phyloP scores from a whole-genome alignment of 345 rosid species.

The Brassica juncea region DNA sequence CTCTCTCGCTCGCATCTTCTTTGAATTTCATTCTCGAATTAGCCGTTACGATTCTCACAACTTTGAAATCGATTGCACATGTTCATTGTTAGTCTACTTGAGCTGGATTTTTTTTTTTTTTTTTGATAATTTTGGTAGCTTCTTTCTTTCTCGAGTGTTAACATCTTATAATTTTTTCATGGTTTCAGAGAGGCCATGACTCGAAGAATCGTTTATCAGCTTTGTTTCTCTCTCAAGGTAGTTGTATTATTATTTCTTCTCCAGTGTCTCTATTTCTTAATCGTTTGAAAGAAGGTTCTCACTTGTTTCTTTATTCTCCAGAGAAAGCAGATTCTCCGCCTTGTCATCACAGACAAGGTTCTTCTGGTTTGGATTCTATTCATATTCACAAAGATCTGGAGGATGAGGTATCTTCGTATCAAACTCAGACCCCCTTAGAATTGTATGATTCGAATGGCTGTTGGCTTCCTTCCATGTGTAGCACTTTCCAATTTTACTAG shows the following conservation, averaged over 20 bases:
- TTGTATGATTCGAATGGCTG: no score
- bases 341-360: not conserved
- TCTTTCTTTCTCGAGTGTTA: not conserved
- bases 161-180: not conserved
- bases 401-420: slow-evolving; percentile 53
- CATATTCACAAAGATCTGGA: slow-evolving; percentile 51
- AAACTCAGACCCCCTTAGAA: no score
- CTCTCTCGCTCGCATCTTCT: no score
- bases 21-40: not conserved
- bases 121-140: not conserved
- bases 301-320: not conserved
- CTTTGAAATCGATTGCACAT: slow-evolving; percentile 1
- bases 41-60: slow-evolving; percentile 1
- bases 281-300: not conserved
- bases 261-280: not conserved
- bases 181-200: slow-evolving; percentile 49
- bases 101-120: not conserved
- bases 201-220: slow-evolving; percentile 62
- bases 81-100: not conserved
- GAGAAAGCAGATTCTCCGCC: slow-evolving; percentile 44
- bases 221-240: slow-evolving; percentile 71
- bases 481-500: no score
- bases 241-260: not conserved
- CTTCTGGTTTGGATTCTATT: slow-evolving; percentile 41
- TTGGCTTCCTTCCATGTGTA: not conserved